Evolutionary conservation across 2,329 filamentous ascomycete species (phyloP).

Genomic region (Colletotrichum echinochloae): DNA sequence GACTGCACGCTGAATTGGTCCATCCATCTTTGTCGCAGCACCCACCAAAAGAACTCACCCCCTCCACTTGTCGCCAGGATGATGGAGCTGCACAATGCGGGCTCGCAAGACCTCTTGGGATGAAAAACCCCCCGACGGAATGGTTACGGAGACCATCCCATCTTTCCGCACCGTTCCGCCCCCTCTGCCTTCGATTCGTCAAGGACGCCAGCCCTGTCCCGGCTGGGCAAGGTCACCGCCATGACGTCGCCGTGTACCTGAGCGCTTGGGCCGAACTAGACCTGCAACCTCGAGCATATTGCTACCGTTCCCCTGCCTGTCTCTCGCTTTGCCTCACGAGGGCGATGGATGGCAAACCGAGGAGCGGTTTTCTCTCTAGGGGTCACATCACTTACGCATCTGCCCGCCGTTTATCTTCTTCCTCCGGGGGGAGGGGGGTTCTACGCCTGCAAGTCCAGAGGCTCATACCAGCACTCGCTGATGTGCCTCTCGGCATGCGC

Average conservation of each 20-base stretch:
- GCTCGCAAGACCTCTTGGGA: slow-evolving; percentile 5
- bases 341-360: background rate
- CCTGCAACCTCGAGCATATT: slow-evolving; percentile 16
- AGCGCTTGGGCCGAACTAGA: slow-evolving; percentile 32
- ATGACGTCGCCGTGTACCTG: slow-evolving; percentile 29
- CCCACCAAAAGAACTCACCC: too few species aligned
- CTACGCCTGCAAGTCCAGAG: slow-evolving; percentile 20
- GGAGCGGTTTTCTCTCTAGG: background rate
- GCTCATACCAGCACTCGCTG: slow-evolving; percentile 10
- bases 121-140: slow-evolving; percentile 20
- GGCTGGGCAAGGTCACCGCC: slow-evolving; percentile 14
- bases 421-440: background rate
- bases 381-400: background rate
- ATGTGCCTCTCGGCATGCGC: background rate
- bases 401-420: background rate
- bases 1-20: slow-evolving; percentile 1
- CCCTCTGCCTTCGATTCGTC: slow-evolving; percentile 15
- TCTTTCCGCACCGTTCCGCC: slow-evolving; percentile 1
- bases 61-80: slow-evolving; percentile 6
- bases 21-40: background rate
- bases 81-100: slow-evolving; percentile 1
- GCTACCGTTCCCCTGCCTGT: background rate
- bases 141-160: slow-evolving; percentile 12
- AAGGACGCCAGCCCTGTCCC: background rate
- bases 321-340: background rate